Conservation (phyloP, 2,329 filamentous ascomycete species). For the Penicillium capsulatum region DNA sequence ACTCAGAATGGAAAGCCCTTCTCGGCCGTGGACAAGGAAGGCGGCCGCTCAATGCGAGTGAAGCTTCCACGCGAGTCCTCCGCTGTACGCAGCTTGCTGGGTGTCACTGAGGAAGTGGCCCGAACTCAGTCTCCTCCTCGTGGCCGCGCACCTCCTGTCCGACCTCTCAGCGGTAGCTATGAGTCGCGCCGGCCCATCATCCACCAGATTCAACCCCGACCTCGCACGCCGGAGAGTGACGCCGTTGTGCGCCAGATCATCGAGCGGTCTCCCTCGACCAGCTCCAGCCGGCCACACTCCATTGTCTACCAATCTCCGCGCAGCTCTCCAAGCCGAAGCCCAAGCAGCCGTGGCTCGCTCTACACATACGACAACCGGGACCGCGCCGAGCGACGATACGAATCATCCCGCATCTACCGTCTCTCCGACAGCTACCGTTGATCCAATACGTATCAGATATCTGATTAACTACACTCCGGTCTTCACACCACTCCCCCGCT, state of each 20-base stretch:
- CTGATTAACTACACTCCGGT: neutral
- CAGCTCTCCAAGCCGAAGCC: conserved; percentile 32
- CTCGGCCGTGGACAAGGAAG: conserved; percentile 42
- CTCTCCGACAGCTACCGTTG: conserved; percentile 31
- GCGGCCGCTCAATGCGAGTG: conserved; percentile 37
- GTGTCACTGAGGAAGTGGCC: conserved; percentile 43
- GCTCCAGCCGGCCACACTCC: conserved; percentile 26
- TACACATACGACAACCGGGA: conserved; percentile 34
- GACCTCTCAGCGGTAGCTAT: conserved; percentile 28
- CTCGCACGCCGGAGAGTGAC: conserved; percentile 13
- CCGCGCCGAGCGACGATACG: conserved; percentile 32
- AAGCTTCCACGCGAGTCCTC: conserved; percentile 39
- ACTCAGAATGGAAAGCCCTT: conserved; percentile 37
- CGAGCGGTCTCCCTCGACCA: conserved; percentile 17
- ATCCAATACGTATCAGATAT: neutral
- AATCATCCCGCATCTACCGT: conserved; percentile 29
- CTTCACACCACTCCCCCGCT: conserved; percentile 2
- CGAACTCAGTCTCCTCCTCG: conserved; percentile 18
- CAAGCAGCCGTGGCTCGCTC: conserved; percentile 35
- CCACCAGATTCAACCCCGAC: conserved; percentile 14
- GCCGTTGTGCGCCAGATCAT: conserved; percentile 13
- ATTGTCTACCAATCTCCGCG: conserved; percentile 37
- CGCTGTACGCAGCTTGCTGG: conserved; percentile 37
- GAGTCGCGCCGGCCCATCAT: conserved; percentile 25
- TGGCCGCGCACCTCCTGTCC: conserved; percentile 13